Base-by-base conservation (phyloP, 2,329 filamentous ascomycete species). In the Knufia petricola region DNA sequence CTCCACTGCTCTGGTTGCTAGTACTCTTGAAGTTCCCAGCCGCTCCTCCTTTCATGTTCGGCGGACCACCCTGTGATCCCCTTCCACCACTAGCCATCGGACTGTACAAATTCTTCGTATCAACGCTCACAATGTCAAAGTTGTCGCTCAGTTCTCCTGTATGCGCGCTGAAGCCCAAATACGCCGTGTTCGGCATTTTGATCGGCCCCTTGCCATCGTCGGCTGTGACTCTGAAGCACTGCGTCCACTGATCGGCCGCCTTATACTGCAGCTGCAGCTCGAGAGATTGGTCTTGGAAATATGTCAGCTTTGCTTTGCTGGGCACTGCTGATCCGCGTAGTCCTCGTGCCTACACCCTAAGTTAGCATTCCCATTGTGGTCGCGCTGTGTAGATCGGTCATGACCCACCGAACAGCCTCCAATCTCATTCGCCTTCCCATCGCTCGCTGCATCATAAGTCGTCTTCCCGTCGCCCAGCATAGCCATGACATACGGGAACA, bases 401-500 rank as follows among this genome's bases (percentile, higher is more conserved):
- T 17, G 63, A 7, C 75, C 44, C 71, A 81, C 78, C 48, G 90
- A 95, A 74, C 92, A 98, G 51, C 92, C 92, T 46, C 88, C 89
- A 53, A 95, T 74, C 69, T 98, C 92, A 60, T 86, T 88, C 50
- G 81, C 78, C 75, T 95, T 96, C 64, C 92, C 92, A 62, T 98
- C 92, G 61, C 89, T 89, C 60, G 82, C 81, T 72, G 95, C 88
- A 73, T 96, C 88, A 69, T 98, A 98, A 12, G 74, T 65, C 4
- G 84, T 94, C 64, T 87, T 74, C 53, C 92, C 90, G 65, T 98
- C 92, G 52, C 92, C 92, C 58, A 88, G 75, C 92, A 96, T 96
- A 54, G 89, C 90, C 89, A 96, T 95, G 61, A 98, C 84, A 64
- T 95, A 95, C 44, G 92, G 92, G 69, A 98, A 98, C 40, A 95